Evolutionary conservation across 1,139 yeast species (phyloP), one percentile per base, ranked within the genome.

Genomic region (Yamadazyma dendronema): DNA sequence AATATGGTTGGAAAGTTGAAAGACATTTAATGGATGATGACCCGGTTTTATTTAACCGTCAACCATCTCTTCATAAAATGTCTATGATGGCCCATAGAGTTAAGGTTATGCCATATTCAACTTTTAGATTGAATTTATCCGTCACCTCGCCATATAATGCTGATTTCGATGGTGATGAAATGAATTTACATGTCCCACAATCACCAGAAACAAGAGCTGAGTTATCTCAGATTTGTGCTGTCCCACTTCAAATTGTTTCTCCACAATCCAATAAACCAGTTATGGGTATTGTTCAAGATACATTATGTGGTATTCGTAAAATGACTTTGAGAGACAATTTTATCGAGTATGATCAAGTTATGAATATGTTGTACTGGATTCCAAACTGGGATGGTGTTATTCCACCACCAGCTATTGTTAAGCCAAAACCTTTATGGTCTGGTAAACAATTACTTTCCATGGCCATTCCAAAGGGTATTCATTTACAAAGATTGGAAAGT

Each of bases 11-110:
- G 98, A 89, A 87, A 61, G 98, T 94, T 42, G 98, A 94, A 63
- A 89, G 99, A 62, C 99, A 92, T 62, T 77, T 92, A 54, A 87
- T 89, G 85, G 98, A 92, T 61, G 79, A 90, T 54, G 99, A 92
- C 60, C 97, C 98, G 3, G 98, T 92, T 24, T 77, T 92, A 55
- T 92, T 92, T 74, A 92, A 92, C 62, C 96, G 99, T 76, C 99
- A 94, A 70, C 98, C 99, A 37, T 92, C 98, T 25, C 74, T 94
- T 65, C 99, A 94, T 69, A 94, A 94, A 66, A 92, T 94, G 97
- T 89, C 97, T 43, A 94, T 94, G 98, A 94, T 94, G 98, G 96
- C 97, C n/a, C 99, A 94, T 61, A 79, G 97, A 67, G 98, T 92
- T 28, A 89, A 87, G 59, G 98, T 92, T 36, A 90, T 94, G 96